Conservation (phyloP, 2,329 filamentous ascomycete species). For the Colletotrichum truncatum region DNA sequence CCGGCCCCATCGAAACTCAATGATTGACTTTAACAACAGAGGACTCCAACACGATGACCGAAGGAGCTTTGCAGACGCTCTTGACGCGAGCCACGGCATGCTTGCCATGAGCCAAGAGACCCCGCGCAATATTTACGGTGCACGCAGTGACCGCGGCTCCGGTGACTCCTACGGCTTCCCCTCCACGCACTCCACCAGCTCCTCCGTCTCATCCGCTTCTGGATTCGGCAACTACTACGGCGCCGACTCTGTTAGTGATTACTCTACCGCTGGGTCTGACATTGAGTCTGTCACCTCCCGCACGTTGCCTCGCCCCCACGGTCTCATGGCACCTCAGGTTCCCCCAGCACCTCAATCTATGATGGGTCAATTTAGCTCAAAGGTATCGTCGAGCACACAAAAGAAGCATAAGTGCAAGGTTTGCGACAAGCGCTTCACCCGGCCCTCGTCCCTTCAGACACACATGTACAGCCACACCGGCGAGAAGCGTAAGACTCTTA, state of each 20-base stretch:
- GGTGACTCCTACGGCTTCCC: slow-evolving; percentile 93
- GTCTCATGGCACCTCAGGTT: slow-evolving; percentile 66
- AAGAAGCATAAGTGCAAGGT: slow-evolving; percentile 99
- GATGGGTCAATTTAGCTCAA: slow-evolving; percentile 99
- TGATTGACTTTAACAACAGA: slow-evolving; percentile 67
- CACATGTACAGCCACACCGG: slow-evolving; percentile 99
- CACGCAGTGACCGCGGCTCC: slow-evolving; percentile 73
- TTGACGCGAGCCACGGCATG: slow-evolving; percentile 95
- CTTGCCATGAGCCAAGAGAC: slow-evolving; percentile 96
- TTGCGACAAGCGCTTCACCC: slow-evolving; percentile 96
- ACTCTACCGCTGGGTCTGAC: slow-evolving; percentile 88
- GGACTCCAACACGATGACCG: slow-evolving; percentile 57
- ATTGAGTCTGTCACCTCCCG: slow-evolving; percentile 83
- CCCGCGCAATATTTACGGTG: slow-evolving; percentile 87
- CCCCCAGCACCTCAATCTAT: slow-evolving; percentile 93
- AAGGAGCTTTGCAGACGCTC: slow-evolving; percentile 84
- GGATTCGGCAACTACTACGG: slow-evolving; percentile 87
- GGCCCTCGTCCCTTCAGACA: slow-evolving; percentile 92
- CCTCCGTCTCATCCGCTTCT: slow-evolving; percentile 94
- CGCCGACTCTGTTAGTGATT: slow-evolving; percentile 88
- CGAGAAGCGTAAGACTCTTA: slow-evolving; percentile 84
- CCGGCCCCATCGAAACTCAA: slow-evolving; percentile 64
- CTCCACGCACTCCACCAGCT: slow-evolving; percentile 82
- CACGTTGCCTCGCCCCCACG: slow-evolving; percentile 83
- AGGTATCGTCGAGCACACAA: slow-evolving; percentile 92